phyloP scores from a whole-genome alignment of 2,329 filamentous ascomycete genomes.

The Penicillium occitanis region DNA sequence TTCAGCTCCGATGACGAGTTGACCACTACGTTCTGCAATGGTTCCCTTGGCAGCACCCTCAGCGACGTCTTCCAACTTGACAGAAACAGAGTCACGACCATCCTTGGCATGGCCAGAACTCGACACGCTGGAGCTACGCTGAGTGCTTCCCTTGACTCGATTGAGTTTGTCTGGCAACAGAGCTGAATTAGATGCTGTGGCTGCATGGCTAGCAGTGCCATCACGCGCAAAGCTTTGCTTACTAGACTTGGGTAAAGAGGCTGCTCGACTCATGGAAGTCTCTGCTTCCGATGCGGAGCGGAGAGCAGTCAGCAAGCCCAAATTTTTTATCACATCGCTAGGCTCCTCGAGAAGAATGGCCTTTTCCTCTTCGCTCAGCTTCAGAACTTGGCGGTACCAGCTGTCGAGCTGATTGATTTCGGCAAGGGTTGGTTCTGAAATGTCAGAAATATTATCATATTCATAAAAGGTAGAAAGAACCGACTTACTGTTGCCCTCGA shows the following conservation, averaged over 20 bases:
- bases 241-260: slow-evolving; percentile 44
- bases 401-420: slow-evolving; percentile 48
- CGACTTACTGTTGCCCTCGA: slow-evolving; percentile 44
- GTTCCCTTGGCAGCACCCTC: slow-evolving; percentile 45
- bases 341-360: slow-evolving; percentile 51
- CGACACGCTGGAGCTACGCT: slow-evolving; percentile 46
- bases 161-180: slow-evolving; percentile 42
- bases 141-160: slow-evolving; percentile 43
- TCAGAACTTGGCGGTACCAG: slow-evolving; percentile 48
- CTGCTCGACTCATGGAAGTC: slow-evolving; percentile 39
- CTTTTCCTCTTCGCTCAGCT: slow-evolving; percentile 51
- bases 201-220: slow-evolving; percentile 46
- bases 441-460: neutral
- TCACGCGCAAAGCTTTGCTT: slow-evolving; percentile 50
- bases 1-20: slow-evolving; percentile 48
- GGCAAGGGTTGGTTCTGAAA: slow-evolving; percentile 36
- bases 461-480: neutral
- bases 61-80: slow-evolving; percentile 46
- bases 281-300: slow-evolving; percentile 50
- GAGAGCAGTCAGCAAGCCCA: slow-evolving; percentile 51
- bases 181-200: slow-evolving; percentile 41
- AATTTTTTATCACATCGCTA: slow-evolving; percentile 52
- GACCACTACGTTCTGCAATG: slow-evolving; percentile 45
- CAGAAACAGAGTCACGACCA: slow-evolving; percentile 35
- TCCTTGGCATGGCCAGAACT: slow-evolving; percentile 42